Percentiles rank a stretch among this genome's conserved stretches.
Evolutionary conservation across 1,284 basidiomycete genomes (phyloP).

Genomic region (Ustilago xerochloae): DNA sequence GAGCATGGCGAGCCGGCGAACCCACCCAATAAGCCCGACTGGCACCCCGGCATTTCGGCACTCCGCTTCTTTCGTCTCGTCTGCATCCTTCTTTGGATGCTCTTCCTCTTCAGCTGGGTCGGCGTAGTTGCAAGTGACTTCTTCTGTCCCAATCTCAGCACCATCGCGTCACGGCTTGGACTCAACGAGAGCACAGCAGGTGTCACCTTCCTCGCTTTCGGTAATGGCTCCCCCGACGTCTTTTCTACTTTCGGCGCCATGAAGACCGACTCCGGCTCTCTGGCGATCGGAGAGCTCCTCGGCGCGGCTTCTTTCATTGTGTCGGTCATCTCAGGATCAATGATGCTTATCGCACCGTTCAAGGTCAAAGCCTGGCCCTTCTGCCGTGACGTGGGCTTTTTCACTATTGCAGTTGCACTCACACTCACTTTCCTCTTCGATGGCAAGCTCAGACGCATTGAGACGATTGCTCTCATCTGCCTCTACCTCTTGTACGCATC

Average conservation of each 20-base stretch:
- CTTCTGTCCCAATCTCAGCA: constrained; percentile 65
- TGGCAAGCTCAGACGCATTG: constrained; percentile 78
- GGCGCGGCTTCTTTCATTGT: constrained; percentile 96
- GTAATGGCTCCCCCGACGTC: constrained; percentile 70
- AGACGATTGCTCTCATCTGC: constrained; percentile 79
- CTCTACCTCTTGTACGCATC: constrained; percentile 84
- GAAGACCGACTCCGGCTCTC: constrained; percentile 82
- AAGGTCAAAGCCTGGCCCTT: constrained; percentile 83
- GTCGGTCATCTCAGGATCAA: constrained; percentile 90
- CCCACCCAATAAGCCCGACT: constrained; percentile 14
- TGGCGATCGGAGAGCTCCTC: constrained; percentile 93
- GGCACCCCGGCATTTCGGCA: constrained; percentile 27
- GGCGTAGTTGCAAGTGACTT: constrained; percentile 66
- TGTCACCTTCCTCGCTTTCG: constrained; percentile 66
- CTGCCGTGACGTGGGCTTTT: constrained; percentile 92
- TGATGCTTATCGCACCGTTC: constrained; percentile 95
- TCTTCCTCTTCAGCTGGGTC: constrained; percentile 64
- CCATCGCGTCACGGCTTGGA: constrained; percentile 58
- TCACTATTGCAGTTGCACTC: constrained; percentile 80
- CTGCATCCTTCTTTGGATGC: constrained; percentile 54
- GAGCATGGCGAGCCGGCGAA: constrained; percentile 24
- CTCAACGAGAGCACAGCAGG: constrained; percentile 66
- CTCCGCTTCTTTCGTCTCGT: constrained; percentile 38
- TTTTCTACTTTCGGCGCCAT: constrained; percentile 96
- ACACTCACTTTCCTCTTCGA: constrained; percentile 84